These are phyloP conservation scores for Colletotrichum phormii DNA, from an alignment of 2,329 filamentous ascomycete genomes.

Conservation along the genomic window DNA sequence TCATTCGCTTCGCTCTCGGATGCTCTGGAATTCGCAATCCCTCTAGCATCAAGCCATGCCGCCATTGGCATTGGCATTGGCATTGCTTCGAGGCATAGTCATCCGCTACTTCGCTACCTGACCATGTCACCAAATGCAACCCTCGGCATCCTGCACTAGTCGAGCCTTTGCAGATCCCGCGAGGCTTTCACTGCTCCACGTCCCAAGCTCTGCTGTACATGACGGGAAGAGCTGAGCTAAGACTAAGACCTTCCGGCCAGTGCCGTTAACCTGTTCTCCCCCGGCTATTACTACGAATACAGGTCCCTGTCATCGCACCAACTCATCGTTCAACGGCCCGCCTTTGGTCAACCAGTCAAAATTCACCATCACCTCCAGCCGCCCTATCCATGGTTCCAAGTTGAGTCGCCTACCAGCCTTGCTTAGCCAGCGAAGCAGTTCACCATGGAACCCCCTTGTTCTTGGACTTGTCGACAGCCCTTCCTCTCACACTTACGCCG, in stretches of 20 bases:
- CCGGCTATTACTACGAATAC: neutral
- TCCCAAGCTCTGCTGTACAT: conserved; percentile 16
- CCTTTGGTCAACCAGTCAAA: neutral
- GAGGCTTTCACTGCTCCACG: neutral
- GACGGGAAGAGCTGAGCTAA: conserved; percentile 18
- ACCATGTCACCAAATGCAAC: neutral
- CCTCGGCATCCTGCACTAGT: conserved; percentile 4
- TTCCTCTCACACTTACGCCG: conserved; percentile 2
- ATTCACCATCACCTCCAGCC: neutral
- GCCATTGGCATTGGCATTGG: neutral
- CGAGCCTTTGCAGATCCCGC: conserved; percentile 12
- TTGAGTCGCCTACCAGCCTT: conserved; percentile 20
- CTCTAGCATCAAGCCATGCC: neutral
- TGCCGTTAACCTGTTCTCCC: neutral
- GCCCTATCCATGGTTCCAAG: conserved; percentile 14
- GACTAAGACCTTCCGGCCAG: neutral
- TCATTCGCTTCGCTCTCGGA: conserved; percentile 4
- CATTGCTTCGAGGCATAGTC: neutral
- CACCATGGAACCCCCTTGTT: conserved; percentile 26
- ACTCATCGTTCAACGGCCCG: conserved; percentile 22
- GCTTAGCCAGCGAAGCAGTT: conserved; percentile 21
- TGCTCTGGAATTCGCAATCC: neutral
- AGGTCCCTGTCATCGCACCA: neutral
- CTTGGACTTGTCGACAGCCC: conserved; percentile 9
- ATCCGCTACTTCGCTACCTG: neutral